Conservation (phyloP, 1,284 basidiomycete species). For the Chondrostereum purpureum region DNA sequence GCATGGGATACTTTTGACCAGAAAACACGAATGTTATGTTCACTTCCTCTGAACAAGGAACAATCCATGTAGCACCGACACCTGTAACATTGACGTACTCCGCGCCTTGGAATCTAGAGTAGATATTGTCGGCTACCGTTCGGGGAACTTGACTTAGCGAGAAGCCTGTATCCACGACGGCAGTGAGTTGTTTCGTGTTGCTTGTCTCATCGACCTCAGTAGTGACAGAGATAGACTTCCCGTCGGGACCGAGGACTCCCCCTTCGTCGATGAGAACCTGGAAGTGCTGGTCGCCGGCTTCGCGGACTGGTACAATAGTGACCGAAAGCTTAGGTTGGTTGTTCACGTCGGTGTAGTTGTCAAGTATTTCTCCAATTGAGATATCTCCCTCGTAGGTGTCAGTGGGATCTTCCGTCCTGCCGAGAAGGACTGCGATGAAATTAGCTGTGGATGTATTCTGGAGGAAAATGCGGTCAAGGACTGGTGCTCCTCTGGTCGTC, state of each 20-base stretch:
- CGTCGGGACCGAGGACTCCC: slow-evolving; percentile 45
- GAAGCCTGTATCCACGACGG: slow-evolving; percentile 65
- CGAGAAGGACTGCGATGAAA: slow-evolving; percentile 48
- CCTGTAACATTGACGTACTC: slow-evolving; percentile 35
- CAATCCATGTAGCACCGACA: slow-evolving; percentile 45
- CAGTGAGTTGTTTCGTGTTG: slow-evolving; percentile 40
- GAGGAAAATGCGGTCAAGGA: slow-evolving; percentile 58
- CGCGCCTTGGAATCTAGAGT: slow-evolving; percentile 43
- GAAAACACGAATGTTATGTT: slow-evolving; percentile 56
- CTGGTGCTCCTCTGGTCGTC: slow-evolving; percentile 33
- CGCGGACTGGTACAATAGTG: slow-evolving; percentile 23
- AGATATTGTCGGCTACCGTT: slow-evolving; percentile 48
- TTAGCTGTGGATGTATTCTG: slow-evolving; percentile 51
- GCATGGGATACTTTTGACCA: slow-evolving; percentile 46
- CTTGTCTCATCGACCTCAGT: slow-evolving; percentile 35
- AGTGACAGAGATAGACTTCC: slow-evolving; percentile 34
- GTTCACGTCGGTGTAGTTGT: slow-evolving; percentile 32
- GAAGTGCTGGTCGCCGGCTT: slow-evolving; percentile 42
- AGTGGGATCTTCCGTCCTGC: slow-evolving; percentile 35
- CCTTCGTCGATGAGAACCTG: slow-evolving; percentile 42
- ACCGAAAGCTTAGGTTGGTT: slow-evolving; percentile 38
- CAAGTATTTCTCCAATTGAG: slow-evolving; percentile 39
- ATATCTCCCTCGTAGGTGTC: slow-evolving; percentile 40
- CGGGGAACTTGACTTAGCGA: slow-evolving; percentile 59
- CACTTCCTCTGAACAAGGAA: slow-evolving; percentile 55